Base-by-base conservation (phyloP, 768 basidiomycete genomes). In the Inosperma sp. region DNA sequence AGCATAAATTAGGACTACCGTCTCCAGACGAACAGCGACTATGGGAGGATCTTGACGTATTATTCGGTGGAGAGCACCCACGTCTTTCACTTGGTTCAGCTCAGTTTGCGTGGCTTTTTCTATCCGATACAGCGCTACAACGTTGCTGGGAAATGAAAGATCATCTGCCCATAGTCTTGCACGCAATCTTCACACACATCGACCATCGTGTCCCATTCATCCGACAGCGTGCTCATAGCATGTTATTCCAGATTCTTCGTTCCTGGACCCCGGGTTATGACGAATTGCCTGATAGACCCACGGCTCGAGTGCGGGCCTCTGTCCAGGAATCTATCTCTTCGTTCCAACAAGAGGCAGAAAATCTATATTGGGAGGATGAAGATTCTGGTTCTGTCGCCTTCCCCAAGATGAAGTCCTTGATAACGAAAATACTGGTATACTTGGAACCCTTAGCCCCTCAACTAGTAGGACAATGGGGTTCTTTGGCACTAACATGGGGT, bases 61-160 rank as follows among this genome's bases (percentile, higher is more conserved):
- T 91, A 31, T 93, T 88, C 63, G 34, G 50, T 2, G 81, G 78
- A 1, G 83, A 83, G 51, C 79, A 85, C 54, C 85, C 88, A 9
- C 72, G 84, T 26, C 69, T 86, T 40, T 72, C 80, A 2, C 72
- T 95, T 43, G 88, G 88, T 13, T 82, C 88, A 0, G 90, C 89
- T 12, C 93, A 95, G 62, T 89, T 89, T 62, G 92, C 93, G 1
- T 80, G 93, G 69, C 73, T 95, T 7, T 93, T 93, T 62, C 68
- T 94, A 22, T 79, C 83, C 3, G 88, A 93, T 55, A 77, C 86
- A 27, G 81, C 86, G 0, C 67, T 91, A 23, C 84, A 87, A 55
- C 79, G 84, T 25, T 81, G 80, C 56, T 90, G 88, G 87, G 86
- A 87, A 50, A 69, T 84, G 56, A 75, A 81, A 46, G 70, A 75